Evolutionary conservation across 2,329 filamentous ascomycete genomes (phyloP), one percentile per base, ranked within the genome.

Genomic region (Polytolypa hystricis): DNA sequence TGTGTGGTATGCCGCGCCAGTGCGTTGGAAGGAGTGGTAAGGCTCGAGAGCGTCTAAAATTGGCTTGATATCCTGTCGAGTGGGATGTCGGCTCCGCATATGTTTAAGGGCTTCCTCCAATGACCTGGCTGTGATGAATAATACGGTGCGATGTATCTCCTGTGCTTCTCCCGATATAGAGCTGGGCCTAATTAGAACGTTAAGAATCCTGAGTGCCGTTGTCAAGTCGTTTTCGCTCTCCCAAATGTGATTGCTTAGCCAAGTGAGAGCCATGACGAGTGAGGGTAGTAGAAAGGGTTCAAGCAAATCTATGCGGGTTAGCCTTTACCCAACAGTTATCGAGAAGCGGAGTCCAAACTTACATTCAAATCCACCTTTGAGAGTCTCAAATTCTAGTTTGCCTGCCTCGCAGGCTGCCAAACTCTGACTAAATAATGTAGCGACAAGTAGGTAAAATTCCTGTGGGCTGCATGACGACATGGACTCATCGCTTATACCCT

Each of bases 201-300:
- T 61, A 5, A 79, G 63, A 11, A 76, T 65, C 43, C 68, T 69
- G 35, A 77, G 52, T 1, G 73, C 54, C 4, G 72, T 66, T 14
- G 71, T 65, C 1, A 67, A 59, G 35, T 76, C 66, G 37, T 46
- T 56, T 34, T 62, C 57, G 1, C 54, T 58, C 43, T 71, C 65
- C 57, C 69, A 70, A 27, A 73, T 69, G 47, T 73, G 66, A 30
- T 69, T 66, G 4, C 69, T 65, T 36, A 78, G 65, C 74, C 75
- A 80, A 12, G 58, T 67, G 19, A 79, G 53, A 2, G 72, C 73
- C 25, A 72, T 65, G 12, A 78, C 61, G 4, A 80, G 56, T 1
- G 75, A 76, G 0, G 76, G 76, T 3, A 79, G 56, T 9, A 80
- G 58, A 47, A 78, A 79, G 0, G 75, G 74, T 48, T 79, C 74